Evolutionary conservation across 768 basidiomycete species (phyloP).

Genomic region (Tulasnella sp.): DNA sequence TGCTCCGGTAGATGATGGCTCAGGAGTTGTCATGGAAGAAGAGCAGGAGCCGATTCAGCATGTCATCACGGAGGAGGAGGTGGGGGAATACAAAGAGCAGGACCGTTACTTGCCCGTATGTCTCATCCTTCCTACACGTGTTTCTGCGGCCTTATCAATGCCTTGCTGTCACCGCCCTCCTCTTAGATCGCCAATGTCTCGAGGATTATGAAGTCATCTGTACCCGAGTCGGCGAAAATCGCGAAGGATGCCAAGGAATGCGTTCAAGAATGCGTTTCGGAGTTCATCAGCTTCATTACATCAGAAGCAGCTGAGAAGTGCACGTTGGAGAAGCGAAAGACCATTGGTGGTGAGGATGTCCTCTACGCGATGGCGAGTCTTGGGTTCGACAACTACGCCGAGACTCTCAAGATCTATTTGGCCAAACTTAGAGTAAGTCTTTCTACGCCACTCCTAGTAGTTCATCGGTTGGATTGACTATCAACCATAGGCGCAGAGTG

Average conservation of each 20-base stretch:
- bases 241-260: constrained; percentile 98
- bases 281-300: constrained; percentile 97
- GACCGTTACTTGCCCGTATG: constrained; percentile 87
- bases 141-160: background rate
- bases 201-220: constrained; percentile 89
- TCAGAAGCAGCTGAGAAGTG: constrained; percentile 95
- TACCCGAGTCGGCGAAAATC: constrained; percentile 88
- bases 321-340: constrained; percentile 91
- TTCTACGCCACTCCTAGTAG: background rate
- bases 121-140: constrained; percentile 4
- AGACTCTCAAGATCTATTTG: constrained; percentile 85
- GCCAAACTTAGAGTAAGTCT: constrained; percentile 59
- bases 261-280: constrained; percentile 95
- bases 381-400: constrained; percentile 92
- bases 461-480: background rate
- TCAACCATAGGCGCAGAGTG: background rate
- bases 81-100: constrained; percentile 91
- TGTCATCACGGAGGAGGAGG: constrained; percentile 85
- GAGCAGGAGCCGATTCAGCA: constrained; percentile 36
- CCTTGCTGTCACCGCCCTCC: background rate
- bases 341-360: constrained; percentile 96
- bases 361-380: constrained; percentile 87
- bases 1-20: constrained; percentile 40
- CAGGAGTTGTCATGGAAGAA: constrained; percentile 29
- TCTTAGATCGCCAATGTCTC: constrained; percentile 93